Evolutionary conservation across 1,284 basidiomycete species (phyloP).

Genomic region (Mycena sp.): DNA sequence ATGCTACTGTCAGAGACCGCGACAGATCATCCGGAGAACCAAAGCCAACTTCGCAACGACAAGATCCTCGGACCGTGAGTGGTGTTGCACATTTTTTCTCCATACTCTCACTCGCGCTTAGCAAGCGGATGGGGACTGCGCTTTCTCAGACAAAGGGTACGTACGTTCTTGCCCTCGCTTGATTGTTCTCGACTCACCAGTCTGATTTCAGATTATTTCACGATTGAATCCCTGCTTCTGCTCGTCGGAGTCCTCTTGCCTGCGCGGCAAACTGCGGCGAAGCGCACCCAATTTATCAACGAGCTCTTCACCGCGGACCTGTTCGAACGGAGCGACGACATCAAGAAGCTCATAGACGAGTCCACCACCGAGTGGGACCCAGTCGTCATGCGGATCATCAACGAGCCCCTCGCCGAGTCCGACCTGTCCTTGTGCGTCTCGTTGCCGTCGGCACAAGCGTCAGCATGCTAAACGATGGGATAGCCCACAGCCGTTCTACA

Average conservation of each 20-base stretch:
- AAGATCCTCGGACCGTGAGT: conserved; percentile 23
- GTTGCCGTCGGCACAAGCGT: no score
- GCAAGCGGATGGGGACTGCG: conserved; percentile 4
- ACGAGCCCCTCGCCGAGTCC: conserved; percentile 14
- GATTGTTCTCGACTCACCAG: background rate
- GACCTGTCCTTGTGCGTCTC: conserved; percentile 25
- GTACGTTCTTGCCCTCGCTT: background rate
- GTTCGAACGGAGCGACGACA: conserved; percentile 18
- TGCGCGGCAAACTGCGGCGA: background rate
- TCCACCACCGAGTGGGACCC: conserved; percentile 20
- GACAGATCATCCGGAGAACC: conserved; percentile 16
- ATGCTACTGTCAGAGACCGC: conserved; percentile 11
- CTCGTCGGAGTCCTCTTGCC: conserved; percentile 21
- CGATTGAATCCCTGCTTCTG: conserved; percentile 16
- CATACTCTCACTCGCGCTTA: background rate
- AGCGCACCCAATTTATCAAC: conserved; percentile 22
- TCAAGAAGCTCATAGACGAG: conserved; percentile 18
- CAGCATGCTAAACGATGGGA: background rate
- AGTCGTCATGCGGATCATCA: conserved; percentile 14
- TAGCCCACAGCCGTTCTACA: conserved; percentile 27
- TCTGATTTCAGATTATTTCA: conserved; percentile 13
- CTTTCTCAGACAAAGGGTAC: conserved; percentile 21
- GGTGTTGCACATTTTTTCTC: background rate
- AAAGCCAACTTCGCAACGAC: conserved; percentile 19
- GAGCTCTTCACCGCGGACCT: conserved; percentile 14